A percentile compares a stretch with the other conserved stretches of the same genome.
Evolutionary conservation across 2,329 filamentous ascomycete species (phyloP).

Genomic region (Mycosphaerella sp.): DNA sequence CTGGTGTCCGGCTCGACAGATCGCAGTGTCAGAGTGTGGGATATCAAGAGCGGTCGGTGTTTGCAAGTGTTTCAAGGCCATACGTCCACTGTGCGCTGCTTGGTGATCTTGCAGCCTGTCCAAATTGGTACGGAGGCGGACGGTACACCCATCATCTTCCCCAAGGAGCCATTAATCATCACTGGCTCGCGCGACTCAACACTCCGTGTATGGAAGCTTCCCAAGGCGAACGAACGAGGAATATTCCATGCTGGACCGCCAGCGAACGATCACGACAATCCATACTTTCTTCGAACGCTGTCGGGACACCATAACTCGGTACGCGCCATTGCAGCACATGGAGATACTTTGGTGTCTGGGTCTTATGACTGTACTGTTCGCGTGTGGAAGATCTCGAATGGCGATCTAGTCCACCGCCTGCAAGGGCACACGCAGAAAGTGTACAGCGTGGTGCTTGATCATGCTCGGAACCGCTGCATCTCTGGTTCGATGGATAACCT

Average conservation of each 20-base stretch:
- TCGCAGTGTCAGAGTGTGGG: slow-evolving; percentile 97
- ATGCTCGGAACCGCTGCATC: slow-evolving; percentile 87
- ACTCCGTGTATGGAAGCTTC: slow-evolving; percentile 88
- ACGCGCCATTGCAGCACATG: slow-evolving; percentile 88
- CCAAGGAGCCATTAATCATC: slow-evolving; percentile 90
- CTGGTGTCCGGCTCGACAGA: slow-evolving; percentile 95
- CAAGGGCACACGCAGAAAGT: slow-evolving; percentile 88
- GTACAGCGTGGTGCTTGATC: slow-evolving; percentile 92
- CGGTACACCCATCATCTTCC: slow-evolving; percentile 77
- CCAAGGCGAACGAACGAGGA: slow-evolving; percentile 66
- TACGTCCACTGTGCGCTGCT: slow-evolving; percentile 90
- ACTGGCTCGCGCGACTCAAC: slow-evolving; percentile 94
- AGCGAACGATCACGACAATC: slow-evolving; percentile 70
- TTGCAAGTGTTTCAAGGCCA: slow-evolving; percentile 97
- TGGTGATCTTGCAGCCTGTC: slow-evolving; percentile 87
- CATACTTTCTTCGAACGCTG: slow-evolving; percentile 86
- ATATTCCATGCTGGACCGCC: slow-evolving; percentile 75
- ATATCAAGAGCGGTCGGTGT: slow-evolving; percentile 86
- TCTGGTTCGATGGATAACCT: slow-evolving; percentile 97
- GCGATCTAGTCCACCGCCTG: slow-evolving; percentile 75
- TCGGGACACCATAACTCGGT: slow-evolving; percentile 88
- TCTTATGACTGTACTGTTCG: slow-evolving; percentile 94
- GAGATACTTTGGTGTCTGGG: slow-evolving; percentile 91
- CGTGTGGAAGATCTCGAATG: slow-evolving; percentile 96
- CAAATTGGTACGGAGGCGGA: slow-evolving; percentile 65